Evolutionary conservation across 2,329 filamentous ascomycete genomes (phyloP), one percentile per base, ranked within the genome.

Genomic region (Diaporthe amygdali): DNA sequence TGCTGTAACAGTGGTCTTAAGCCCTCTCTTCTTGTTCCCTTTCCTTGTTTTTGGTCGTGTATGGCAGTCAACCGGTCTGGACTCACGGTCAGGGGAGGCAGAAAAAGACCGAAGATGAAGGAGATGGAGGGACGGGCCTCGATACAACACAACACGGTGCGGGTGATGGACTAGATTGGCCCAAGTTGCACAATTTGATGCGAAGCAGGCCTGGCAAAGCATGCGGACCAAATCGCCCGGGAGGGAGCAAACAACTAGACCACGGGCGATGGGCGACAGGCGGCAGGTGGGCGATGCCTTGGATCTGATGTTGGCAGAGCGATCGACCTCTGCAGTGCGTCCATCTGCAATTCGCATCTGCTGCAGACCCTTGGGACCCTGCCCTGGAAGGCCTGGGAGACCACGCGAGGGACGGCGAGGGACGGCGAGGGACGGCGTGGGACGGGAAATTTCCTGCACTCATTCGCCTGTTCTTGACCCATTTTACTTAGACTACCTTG

Each of bases 101-200:
- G 30, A 8, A 9, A 20, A 41, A 22, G 34, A 25, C 8, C 22
- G 34, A 34, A 32, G 30, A 32, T 22, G 4, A 37, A 10, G 30
- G 41, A 32, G 9, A 46, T n/a, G 20, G 27, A 46, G 30, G 37
- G 39, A 63, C 25, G 46, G 41, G 41, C 56, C 37, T 20, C 39
- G 27, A 63, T 27, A 34, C 55, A 39, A 63, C 44, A 63, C 27
- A 14, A 39, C 39, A 25, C 25, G 39, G 39, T 9, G 56, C 39
- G 44, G 56, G 41, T 30, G 30, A 63, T 17, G 41, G 59, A 17
- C 41, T 47, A 63, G 41, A 63, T 34, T 47, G 56, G 56, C 27
- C 56, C 56, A 22, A 63, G 56, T 63, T 63, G 56, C 56, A 63
- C 56, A 63, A 63, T 63, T 63, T 63, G 56, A 63, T 47, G 56